Evolutionary conservation across 176 grass and related monocot species (phyloP), one percentile per base, ranked within the genome.

Genomic region (Bolboschoenus planiculmis): DNA sequence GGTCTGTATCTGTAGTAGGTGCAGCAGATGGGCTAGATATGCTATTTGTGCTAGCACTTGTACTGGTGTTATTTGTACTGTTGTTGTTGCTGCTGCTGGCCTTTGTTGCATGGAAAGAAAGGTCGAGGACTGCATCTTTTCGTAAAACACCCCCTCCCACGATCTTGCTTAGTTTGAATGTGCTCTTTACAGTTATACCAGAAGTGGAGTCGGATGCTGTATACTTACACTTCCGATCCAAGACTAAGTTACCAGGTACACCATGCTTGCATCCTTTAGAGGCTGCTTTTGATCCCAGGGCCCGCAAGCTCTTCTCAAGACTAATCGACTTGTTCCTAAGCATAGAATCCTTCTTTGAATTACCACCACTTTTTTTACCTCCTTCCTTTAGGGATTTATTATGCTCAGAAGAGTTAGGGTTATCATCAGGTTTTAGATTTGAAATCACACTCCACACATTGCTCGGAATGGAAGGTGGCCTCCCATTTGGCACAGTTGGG

Each of bases 301-400:
- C 89, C 66, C 91, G 87, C 65, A 89, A 95, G 75, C 85, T 90
- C 78, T 99, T 99, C 88, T 99, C 96, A 61, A 95, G 87, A 84
- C 87, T 83, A 81, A 87, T 91, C 56, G 93, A 91, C 80, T 99
- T 99, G 61, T 91, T 91, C 31, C 90, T 89, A 68, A 95, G 92
- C 27, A 82, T 70, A n/a, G 85, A 88, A 79, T 99, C 96, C 81
- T 88, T 91, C 85, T 93, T 99, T 82, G 89, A 93, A 81, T 77
- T 55, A 80, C 70, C 74, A 10, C 83, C 85, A 34, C 82, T 89
- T 81, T 89, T 99, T 54, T 84, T 89, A 84, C 84, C 43, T 40
- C 81, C 81, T 62, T 91, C 62, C 80, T 86, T 99, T 56, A 93
- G 87, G 83, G 89, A 18, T 83, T 87, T 86, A 91, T 87, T 78